Base-by-base conservation (phyloP, 2,329 filamentous ascomycete species). In the Macrophomina phaseolina region DNA sequence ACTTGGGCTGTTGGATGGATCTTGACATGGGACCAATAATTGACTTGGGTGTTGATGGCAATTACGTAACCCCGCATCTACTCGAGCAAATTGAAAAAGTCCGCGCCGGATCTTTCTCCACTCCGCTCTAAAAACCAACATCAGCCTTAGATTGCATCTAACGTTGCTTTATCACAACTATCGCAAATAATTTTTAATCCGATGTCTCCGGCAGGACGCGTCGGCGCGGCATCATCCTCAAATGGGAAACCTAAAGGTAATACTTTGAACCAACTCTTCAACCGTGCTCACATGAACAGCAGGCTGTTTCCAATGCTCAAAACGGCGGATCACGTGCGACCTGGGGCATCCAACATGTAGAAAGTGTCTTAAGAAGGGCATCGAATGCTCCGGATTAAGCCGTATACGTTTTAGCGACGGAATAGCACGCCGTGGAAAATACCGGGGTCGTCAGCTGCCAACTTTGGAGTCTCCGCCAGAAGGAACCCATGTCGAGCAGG, bases 241-340 rank as follows among this genome's bases (percentile, higher is more conserved):
- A 32, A n/a, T 18, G n/a, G 11, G 16, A 62, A 62, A 32, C 16
- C n/a, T n/a, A 45, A 32, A 49, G 58, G 58, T 62, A 11, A 18
- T 32, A 8, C 1, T 18, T 8, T 28, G 11, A 23, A 23, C n/a
- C 11, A 7, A 5, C n/a, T 34, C 42, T 14, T 3, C n/a, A 12
- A 42, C 42, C n/a, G 4, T 49, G 14, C 30, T 30, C 14, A 46
- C 18, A 16, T 6, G n/a, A 40, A 23, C n/a, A 23, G 11, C 51
- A 69, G 72, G 80, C 23, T 81, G 80, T 60, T 76, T 77, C 45
- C 76, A 81, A 69, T 81, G 80, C 68, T 73, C 72, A 46, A 71
- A 72, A 5, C 74, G 80, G 42, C 75, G 80, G 30, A 76, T 81
- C 34, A 75, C 74, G 38, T 81, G 80, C 69, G 80, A 81, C 69